A percentile compares a stretch with the other conserved stretches of the same genome.
phyloP scores from a whole-genome alignment of 2,329 filamentous ascomycete genomes.

The Cladosporium velox region DNA sequence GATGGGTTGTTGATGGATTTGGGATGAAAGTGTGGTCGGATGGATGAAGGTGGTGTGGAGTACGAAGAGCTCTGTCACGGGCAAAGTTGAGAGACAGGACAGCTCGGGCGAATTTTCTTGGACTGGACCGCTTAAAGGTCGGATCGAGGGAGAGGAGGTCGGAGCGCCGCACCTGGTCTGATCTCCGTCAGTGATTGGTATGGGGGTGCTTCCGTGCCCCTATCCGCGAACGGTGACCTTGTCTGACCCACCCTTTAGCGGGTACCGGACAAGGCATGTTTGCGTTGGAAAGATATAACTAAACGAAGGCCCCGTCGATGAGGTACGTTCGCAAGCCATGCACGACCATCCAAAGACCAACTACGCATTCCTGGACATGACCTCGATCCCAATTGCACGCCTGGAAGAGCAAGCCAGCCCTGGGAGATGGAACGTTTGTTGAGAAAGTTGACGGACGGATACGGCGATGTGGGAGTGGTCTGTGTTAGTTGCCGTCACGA shows the following conservation, averaged over 20 bases:
- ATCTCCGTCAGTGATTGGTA: conserved; percentile 27
- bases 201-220: conserved; percentile 16
- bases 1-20: conserved; percentile 28
- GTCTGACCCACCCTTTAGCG: conserved; percentile 17
- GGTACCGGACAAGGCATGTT: conserved; percentile 17
- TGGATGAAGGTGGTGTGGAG: conserved; percentile 25
- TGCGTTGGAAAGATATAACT: conserved; percentile 18
- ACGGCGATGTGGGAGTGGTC: conserved; percentile 21
- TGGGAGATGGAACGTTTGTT: conserved; percentile 1
- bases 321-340: neutral
- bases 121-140: conserved; percentile 30
- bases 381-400: neutral
- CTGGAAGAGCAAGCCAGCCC: conserved; percentile 1
- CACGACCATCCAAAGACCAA: neutral
- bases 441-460: conserved; percentile 18
- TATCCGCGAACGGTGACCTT: conserved; percentile 18
- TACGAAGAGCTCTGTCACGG: conserved; percentile 33
- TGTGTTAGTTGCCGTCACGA: conserved; percentile 22
- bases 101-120: conserved; percentile 31
- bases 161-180: conserved; percentile 26
- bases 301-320: conserved; percentile 12
- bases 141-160: conserved; percentile 27
- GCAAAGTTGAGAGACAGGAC: conserved; percentile 31
- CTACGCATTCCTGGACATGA: neutral
- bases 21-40: conserved; percentile 32